Evolutionary conservation across 2,329 filamentous ascomycete genomes (phyloP), one percentile per base, ranked within the genome.

Genomic region (Pseudogymnoascus pannorum): DNA sequence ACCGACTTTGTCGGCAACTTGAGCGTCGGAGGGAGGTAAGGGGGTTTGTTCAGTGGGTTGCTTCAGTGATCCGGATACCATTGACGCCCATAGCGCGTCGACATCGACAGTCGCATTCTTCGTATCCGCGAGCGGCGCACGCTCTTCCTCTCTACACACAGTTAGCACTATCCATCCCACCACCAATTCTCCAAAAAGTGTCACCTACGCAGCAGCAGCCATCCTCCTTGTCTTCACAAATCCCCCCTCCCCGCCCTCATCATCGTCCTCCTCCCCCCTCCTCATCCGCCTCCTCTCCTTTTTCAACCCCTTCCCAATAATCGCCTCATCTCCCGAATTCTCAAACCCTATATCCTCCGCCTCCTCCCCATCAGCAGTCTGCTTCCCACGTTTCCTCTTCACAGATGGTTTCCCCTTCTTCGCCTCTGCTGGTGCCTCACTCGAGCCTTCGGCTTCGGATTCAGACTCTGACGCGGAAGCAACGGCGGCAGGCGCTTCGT

Each of bases 221-320:
- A 89, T 87, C 58, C 86, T 82, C 62, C 88, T 80, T 57, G 88
- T 92, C 77, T 89, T 91, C 73, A 92, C 78, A 65, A 90, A 74
- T 60, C 83, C 83, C 31, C 85, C 68, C 84, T 82, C 75, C 88
- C 87, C 61, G 81, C 84, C 83, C 18, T 82, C 82, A 3, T 81
- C 79, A 1, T 70, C 70, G 1, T 65, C 69, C 2, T 64, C 71
- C 18, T 68, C 66, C 58, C 62, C 72, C 64, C 74, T 70, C 61
- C 74, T 77, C 12, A 67, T 66, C 66, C 75, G 77, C 68, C 77
- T 81, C 42, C 72, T 73, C 60, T 76, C 75, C 69, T 81, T 86
- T 68, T 81, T 83, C 16, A 81, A 68, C 3, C 74, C 85, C 65
- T 80, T 85, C 51, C 81, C 76, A 66, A 91, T 87, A 60, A 89